Percentiles rank a stretch among this genome's conserved stretches.
Evolutionary conservation across 139 green algal species (phyloP).

Genomic region (Coelastrella sp.): DNA sequence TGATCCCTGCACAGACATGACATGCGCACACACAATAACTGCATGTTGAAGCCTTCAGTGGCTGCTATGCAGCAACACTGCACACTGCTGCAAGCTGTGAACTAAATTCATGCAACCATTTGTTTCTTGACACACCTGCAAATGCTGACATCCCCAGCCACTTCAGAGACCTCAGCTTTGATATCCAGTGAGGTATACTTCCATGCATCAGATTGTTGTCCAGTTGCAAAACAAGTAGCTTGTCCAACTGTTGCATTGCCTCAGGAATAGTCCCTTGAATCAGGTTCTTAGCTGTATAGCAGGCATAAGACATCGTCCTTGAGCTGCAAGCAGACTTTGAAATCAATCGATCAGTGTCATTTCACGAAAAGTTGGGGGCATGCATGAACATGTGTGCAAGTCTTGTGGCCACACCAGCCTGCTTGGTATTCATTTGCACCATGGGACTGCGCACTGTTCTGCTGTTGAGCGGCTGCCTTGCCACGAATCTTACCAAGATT

Average conservation of each 20-base stretch:
- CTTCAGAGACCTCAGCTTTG: neutral
- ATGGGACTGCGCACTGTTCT: neutral
- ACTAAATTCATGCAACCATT: no score
- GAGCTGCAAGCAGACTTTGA: neutral
- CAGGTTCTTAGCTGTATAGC: neutral
- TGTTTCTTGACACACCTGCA: neutral
- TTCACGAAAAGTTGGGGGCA: no score
- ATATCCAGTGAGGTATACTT: neutral
- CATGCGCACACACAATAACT: neutral
- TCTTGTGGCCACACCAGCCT: no score
- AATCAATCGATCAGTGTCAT: neutral
- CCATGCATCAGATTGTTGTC: neutral
- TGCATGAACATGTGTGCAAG: no score
- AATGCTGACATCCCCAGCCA: neutral
- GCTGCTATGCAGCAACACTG: neutral
- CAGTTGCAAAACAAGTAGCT: neutral
- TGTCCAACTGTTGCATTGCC: neutral
- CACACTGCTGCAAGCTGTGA: neutral
- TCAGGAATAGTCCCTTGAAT: neutral
- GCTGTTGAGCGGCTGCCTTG: neutral
- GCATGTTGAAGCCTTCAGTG: neutral
- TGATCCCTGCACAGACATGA: neutral
- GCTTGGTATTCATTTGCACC: neutral
- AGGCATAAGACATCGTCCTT: neutral
- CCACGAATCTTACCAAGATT: conserved; percentile 14